phyloP scores from a whole-genome alignment of 2,329 filamentous ascomycete species.

The Coniella lustricola region DNA sequence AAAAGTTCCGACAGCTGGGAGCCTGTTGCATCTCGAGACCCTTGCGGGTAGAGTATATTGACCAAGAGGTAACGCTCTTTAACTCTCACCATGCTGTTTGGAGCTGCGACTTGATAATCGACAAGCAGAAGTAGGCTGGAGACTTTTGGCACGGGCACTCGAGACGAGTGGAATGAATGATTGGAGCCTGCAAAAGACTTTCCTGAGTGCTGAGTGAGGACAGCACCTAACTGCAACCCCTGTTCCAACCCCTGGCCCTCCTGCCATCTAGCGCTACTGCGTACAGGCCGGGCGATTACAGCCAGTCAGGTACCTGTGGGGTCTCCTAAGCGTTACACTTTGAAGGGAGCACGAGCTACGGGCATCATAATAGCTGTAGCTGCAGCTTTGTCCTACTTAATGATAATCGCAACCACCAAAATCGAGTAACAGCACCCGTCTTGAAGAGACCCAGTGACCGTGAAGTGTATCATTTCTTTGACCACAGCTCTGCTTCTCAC shows the following conservation, averaged over 20 bases:
- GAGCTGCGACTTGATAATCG: too few relatives aligned
- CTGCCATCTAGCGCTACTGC: too few relatives aligned
- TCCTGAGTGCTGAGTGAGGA: not conserved
- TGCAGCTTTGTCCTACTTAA: not conserved
- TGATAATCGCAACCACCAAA: too few relatives aligned
- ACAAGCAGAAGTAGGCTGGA: too few relatives aligned
- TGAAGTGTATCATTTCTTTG: too few relatives aligned
- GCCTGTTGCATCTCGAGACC: slow-evolving; percentile 29
- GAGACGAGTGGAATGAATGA: too few relatives aligned
- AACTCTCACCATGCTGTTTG: slow-evolving; percentile 75
- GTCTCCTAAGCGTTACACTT: too few relatives aligned
- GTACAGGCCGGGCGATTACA: too few relatives aligned
- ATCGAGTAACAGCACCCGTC: not conserved
- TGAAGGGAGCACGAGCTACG: too few relatives aligned
- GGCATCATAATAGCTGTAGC: not conserved
- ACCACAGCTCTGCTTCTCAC: not conserved
- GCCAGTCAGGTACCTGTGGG: too few relatives aligned
- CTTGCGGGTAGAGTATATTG: slow-evolving; percentile 78
- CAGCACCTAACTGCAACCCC: not conserved
- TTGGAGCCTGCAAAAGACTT: not conserved
- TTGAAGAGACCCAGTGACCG: not conserved
- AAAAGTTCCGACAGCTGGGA: slow-evolving; percentile 52
- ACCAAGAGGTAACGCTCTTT: slow-evolving; percentile 96
- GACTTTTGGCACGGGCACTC: too few relatives aligned
- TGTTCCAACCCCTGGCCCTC: too few relatives aligned